Conservation (phyloP, 2,329 filamentous ascomycete species). For the Graphiopsis chlorocephala region DNA sequence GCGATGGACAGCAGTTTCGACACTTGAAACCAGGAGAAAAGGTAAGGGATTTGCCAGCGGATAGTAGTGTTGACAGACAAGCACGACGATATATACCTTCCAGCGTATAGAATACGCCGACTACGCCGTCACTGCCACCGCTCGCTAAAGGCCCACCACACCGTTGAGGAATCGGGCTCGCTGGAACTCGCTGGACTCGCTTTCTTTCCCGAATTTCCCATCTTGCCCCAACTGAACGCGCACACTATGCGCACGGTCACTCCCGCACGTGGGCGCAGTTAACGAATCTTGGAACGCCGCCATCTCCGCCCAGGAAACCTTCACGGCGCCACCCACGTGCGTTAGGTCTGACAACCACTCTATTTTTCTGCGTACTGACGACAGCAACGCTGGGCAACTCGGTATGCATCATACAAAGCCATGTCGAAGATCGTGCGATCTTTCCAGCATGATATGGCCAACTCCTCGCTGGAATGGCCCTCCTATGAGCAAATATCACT, state of each 20-base stretch:
- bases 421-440: background rate
- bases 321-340: conserved; percentile 11
- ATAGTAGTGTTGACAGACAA: background rate
- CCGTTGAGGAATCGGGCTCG: background rate
- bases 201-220: background rate
- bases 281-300: background rate
- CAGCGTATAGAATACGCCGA: background rate
- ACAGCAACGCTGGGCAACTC: background rate
- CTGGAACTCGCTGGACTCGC: background rate
- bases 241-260: background rate
- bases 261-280: background rate
- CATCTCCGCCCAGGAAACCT: conserved; percentile 2
- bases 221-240: background rate
- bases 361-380: background rate
- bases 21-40: background rate
- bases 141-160: background rate
- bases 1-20: background rate
- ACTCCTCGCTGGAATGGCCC: background rate
- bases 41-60: background rate
- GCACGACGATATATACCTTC: background rate
- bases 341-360: background rate
- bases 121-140: background rate
- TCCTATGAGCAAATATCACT: background rate
- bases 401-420: background rate
- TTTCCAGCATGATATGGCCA: background rate